Evolutionary conservation across 305 asterid genomes (phyloP).

Genomic region (Fraxinus platypoda): DNA sequence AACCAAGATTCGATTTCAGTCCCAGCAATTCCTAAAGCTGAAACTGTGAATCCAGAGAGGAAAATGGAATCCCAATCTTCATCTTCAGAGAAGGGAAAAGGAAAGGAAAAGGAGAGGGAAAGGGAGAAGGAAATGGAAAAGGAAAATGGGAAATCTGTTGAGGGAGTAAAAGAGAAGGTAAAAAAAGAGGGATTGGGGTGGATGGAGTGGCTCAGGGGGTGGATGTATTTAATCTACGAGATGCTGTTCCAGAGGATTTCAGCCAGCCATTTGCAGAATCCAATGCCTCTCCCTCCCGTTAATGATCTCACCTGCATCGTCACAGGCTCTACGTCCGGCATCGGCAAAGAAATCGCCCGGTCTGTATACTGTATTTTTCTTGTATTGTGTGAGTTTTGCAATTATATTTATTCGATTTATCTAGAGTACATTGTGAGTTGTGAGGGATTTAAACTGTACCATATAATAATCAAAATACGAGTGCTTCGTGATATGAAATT

Average conservation of each 20-base stretch:
- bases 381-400: background rate
- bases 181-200: slow-evolving; percentile 74
- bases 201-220: slow-evolving; percentile 83
- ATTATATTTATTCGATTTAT: background rate
- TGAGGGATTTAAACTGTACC: background rate
- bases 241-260: slow-evolving; percentile 87
- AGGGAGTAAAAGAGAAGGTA: slow-evolving; percentile 27
- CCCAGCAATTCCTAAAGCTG: background rate
- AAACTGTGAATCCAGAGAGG: background rate
- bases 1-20: background rate
- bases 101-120: slow-evolving; percentile 2
- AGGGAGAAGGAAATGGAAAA: slow-evolving; percentile 22
- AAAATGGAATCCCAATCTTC: slow-evolving; percentile 38
- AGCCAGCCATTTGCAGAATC: slow-evolving; percentile 78
- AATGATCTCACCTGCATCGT: slow-evolving; percentile 75
- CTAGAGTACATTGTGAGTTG: background rate
- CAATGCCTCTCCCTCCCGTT: slow-evolving; percentile 81
- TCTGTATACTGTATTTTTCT: slow-evolving; percentile 8
- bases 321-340: slow-evolving; percentile 97
- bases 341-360: slow-evolving; percentile 87
- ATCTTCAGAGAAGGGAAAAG: slow-evolving; percentile 34
- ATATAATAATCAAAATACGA: background rate
- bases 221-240: slow-evolving; percentile 68
- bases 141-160: slow-evolving; percentile 31
- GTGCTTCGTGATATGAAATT: background rate